phyloP scores from a whole-genome alignment of 208 protist genomes.

The Angomonas ambiguus region DNA sequence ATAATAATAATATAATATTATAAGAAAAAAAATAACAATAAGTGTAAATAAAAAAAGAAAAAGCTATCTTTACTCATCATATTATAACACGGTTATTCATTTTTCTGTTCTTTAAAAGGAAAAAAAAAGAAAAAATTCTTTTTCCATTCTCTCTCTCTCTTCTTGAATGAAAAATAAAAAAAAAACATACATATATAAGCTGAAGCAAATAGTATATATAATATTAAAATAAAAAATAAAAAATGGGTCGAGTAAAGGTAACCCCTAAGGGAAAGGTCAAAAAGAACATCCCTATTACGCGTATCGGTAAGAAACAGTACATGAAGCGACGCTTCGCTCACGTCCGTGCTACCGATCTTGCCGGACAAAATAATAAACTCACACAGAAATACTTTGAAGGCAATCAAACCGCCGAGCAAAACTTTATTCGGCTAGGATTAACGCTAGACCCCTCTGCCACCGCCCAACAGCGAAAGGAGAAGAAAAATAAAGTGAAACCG shows the following conservation, averaged over 20 bases:
- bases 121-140: neutral
- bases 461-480: constrained; percentile 26
- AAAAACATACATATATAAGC: too few relatives aligned
- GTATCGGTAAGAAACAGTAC: constrained; percentile 82
- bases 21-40: too few relatives aligned
- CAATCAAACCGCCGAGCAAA: constrained; percentile 57
- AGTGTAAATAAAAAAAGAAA: too few relatives aligned
- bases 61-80: too few relatives aligned
- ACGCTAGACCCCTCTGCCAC: constrained; percentile 52
- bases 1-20: too few relatives aligned
- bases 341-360: constrained; percentile 61
- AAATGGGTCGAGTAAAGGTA: constrained; percentile 69
- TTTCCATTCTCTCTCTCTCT: too few relatives aligned
- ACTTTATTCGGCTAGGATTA: constrained; percentile 73
- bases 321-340: constrained; percentile 79
- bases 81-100: too few relatives aligned
- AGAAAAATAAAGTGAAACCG: constrained; percentile 19
- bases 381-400: constrained; percentile 80
- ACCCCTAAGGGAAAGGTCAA: constrained; percentile 79
- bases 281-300: constrained; percentile 85
- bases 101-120: neutral
- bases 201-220: too few relatives aligned
- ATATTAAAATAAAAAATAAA: neutral
- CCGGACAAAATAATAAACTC: constrained; percentile 70
- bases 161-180: too few relatives aligned